phyloP scores from a whole-genome alignment of 1,284 basidiomycete genomes.

The Irpex sp. region DNA sequence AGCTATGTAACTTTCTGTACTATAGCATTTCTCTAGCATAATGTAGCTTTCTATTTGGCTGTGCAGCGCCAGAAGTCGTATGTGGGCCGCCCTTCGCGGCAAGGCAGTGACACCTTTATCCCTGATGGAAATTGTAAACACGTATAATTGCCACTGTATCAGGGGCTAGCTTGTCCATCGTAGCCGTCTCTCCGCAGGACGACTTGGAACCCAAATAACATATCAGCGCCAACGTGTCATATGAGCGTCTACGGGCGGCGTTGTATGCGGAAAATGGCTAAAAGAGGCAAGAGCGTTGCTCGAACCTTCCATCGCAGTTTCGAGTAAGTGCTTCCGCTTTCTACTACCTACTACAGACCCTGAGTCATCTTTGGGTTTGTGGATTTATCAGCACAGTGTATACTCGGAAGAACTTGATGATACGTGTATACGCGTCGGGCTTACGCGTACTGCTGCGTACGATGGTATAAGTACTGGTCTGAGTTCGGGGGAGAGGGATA shows the following conservation, averaged over 20 bases:
- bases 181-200: too few relatives aligned
- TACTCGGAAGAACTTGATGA: neutral
- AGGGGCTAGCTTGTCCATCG: too few relatives aligned
- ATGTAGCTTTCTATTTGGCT: neutral
- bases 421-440: neutral
- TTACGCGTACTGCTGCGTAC: neutral
- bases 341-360: neutral
- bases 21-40: neutral
- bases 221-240: too few relatives aligned
- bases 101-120: too few relatives aligned
- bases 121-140: too few relatives aligned
- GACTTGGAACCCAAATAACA: too few relatives aligned
- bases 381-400: neutral
- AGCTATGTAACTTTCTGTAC: neutral
- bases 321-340: neutral
- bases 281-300: neutral
- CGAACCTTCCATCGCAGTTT: neutral
- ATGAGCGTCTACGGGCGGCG: too few relatives aligned
- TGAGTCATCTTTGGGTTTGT: neutral
- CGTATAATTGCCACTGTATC: too few relatives aligned
- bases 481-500: neutral
- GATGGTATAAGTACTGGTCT: neutral
- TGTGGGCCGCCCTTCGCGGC: too few relatives aligned
- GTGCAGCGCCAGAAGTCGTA: neutral
- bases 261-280: neutral